A percentile compares a stretch with the other conserved stretches of the same genome.
Conservation (phyloP, 805 yeast species). For the Teunomyces kruisii region DNA sequence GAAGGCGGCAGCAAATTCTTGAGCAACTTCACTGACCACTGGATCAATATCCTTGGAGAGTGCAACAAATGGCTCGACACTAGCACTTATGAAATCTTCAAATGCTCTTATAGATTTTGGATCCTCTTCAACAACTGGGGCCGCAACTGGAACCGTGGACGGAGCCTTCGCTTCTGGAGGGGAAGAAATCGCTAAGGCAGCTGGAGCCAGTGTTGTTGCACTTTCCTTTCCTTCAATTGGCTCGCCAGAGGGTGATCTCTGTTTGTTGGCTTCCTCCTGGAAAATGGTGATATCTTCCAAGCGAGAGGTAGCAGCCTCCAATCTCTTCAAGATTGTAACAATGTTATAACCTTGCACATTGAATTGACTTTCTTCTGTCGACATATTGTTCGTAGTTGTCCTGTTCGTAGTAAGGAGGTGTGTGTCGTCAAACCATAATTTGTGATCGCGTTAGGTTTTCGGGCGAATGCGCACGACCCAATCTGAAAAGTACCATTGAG, state of each 20-base stretch:
- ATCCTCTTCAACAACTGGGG: slow-evolving; percentile 18
- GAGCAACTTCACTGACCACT: slow-evolving; percentile 56
- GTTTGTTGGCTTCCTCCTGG: slow-evolving; percentile 58
- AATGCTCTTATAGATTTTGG: slow-evolving; percentile 53
- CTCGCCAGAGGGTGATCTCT: background rate
- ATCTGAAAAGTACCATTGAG: background rate
- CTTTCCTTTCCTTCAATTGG: background rate
- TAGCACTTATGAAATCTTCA: slow-evolving; percentile 50
- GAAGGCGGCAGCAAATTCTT: slow-evolving; percentile 51
- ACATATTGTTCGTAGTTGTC: slow-evolving; percentile 15
- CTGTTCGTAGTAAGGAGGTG: background rate
- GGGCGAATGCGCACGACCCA: background rate
- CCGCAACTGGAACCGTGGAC: slow-evolving; percentile 6
- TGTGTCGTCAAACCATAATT: background rate
- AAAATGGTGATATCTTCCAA: slow-evolving; percentile 83
- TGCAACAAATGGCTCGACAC: slow-evolving; percentile 60
- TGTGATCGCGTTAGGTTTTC: background rate
- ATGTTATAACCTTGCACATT: slow-evolving; percentile 82
- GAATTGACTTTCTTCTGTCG: slow-evolving; percentile 44
- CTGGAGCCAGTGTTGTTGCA: slow-evolving; percentile 1
- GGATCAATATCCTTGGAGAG: slow-evolving; percentile 56
- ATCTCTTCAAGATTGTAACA: slow-evolving; percentile 67
- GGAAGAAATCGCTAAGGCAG: slow-evolving; percentile 15
- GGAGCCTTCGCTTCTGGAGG: slow-evolving; percentile 12
- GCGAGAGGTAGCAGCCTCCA: slow-evolving; percentile 92